Evolutionary conservation across 2,329 filamentous ascomycete species (phyloP), one percentile per base, ranked within the genome.

Genomic region (Fulvia fulva): DNA sequence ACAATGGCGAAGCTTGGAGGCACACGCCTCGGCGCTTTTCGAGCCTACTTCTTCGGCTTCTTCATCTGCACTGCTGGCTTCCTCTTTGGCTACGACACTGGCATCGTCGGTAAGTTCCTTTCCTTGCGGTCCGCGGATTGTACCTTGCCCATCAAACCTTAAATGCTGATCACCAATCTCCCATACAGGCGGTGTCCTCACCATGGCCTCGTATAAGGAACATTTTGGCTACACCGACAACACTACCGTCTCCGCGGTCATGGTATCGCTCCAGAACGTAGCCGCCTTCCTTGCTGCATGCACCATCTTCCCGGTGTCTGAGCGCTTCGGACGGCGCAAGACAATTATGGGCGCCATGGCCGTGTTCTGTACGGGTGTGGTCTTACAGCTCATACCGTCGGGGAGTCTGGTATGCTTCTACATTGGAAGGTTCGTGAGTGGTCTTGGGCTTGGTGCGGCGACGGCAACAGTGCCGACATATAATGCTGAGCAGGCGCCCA

Each of bases 241-340:
- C 23, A 70, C 67, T 5, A 69, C 63, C 68, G 74, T 69, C 53
- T 60, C 56, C 19, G 63, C 67, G 4, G 77, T 81, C 51, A 76
- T 77, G 34, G 77, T 81, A 21, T 76, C 77, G 2, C 76, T 82
- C 19, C 79, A 82, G 54, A 79, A 82, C 60, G 76, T 80, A 8
- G 80, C 80, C 23, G 79, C 80, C 32, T 79, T 83, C 58, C 76
- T 80, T 26, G 80, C 80, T 22, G 80, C 79, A 59, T 77, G 82
- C 54, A 63, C 75, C 26, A 75, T 81, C 52, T 80, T 78, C 71
- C 78, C 79, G 0, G 53, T 82, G 9, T 80, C 77, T 5, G 76
- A 80, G 54, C 68, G 69, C 22, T 72, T 74, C 50, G 81, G 80
- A 12, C 74, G 81, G 16, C 75, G 75, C 28, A 70, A 68, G 54